Base-by-base conservation (phyloP, 108 stramenopile genomes). In the Fragilaria radians region DNA sequence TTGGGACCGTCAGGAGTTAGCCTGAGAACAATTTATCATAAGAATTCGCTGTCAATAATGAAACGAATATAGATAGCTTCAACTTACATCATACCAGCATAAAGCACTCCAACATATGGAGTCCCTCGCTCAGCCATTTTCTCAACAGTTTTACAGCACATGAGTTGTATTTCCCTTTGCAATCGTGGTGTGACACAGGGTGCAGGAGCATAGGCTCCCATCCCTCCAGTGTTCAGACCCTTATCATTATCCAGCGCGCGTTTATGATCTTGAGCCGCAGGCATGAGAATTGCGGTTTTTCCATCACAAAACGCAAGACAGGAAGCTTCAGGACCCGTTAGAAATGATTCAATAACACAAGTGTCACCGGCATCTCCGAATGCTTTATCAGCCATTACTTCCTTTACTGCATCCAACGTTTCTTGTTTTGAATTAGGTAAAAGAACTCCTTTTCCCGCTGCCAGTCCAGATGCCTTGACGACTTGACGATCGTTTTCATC, bases 191-290 rank as follows among this genome's bases (percentile, higher is more conserved):
- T 94, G 26, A 98, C 90, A 67, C 86, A 86, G 27, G 98, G 98
- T 17, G 98, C 94, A 3, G 98, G 98, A 45, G 95, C 89, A 77
- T 97, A 98, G 21, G 97, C 98, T 21, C 98, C 98, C 98, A 99
- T 99, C 47, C 98, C 98, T 30, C 97, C 97, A 4, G 98, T 99
- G 73, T 99, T 99, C 63, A 96, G 79, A 11, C 98, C 98, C 69
- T 80, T 56, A 73, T 98, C 97, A 52, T 92, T 86, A 65, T 99
- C 98, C 21, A 95, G 73, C 11, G 95, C 95, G 23, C 98, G 87
- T 75, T 99, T 99, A 79, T 99, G 98, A 79, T 99, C 98, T 62
- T 98, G 97, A 3, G 93, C 90, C 46, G 91, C 85, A 17, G 93
- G 94, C 91, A 95, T 88, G 50, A 93, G 78, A 21, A 74, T 66